Base-by-base conservation (phyloP, 441 rosid species). In the Adansonia gregorii region DNA sequence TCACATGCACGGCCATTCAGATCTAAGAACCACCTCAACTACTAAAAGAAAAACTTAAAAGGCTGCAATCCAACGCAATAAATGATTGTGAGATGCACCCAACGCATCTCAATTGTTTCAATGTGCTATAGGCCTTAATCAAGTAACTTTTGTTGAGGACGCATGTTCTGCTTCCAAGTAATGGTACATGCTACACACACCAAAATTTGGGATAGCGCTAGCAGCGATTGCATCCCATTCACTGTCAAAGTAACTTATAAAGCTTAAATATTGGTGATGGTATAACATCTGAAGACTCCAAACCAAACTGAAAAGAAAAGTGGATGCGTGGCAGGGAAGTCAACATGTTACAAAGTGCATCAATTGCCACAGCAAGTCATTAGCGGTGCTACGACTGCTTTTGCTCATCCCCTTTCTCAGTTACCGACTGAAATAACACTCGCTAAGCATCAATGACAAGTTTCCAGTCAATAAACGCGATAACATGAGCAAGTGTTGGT, bases 371-470 rank as follows among this genome's bases (percentile, higher is more conserved):
- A 58, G 31, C 12, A 19, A 20, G 20, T 58, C 12, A 0, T 14
- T 10, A 24, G 39, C 65, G 24, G 15, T 8, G 35, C 15, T 22
- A 60, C 65, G 10, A 10, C 15, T 10, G 60, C 11, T 7, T 60
- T 65, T 55, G 64, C 17, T 52, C 55, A 46, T 15, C 59, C 35
- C 22, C 39, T 75, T 75, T 2, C 14, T 70, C 51, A 61, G n/a
- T 22, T 63, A 6, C 76, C 20, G 24, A 11, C 52, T 4, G 14
- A 10, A 43, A 2, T 59, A n/a, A 8, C 66, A 12, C 15, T 56
- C 64, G 2, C 4, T 27, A 74, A 59, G 68, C 74, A 68, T 61
- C 78, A 73, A 5, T 22, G 22, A 55, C 46, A n/a, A 3, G 10
- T 20, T 65, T 43, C 43, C n/a, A 45, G 41, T 24, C 61, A 56